Conservation (phyloP, 495 filamentous ascomycete species). For the Platismatia glauca region DNA sequence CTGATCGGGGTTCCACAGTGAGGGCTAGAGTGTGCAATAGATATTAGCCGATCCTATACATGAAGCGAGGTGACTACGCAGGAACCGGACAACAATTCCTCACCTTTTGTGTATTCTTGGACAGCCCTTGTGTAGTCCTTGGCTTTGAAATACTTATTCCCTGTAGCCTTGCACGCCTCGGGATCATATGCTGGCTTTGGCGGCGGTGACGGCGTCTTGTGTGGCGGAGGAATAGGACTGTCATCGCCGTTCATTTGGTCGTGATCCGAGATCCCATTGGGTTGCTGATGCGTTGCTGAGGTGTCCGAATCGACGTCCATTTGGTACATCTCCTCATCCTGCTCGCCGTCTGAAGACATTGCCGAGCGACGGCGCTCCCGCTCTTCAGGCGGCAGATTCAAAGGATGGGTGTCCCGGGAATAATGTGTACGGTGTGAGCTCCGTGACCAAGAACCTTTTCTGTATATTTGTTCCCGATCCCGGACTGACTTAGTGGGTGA, state of each 20-base stretch:
- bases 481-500: slow-evolving; percentile 19
- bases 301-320: slow-evolving; percentile 77
- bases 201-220: slow-evolving; percentile 47
- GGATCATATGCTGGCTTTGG: slow-evolving; percentile 55
- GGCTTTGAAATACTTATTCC: slow-evolving; percentile 94
- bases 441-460: slow-evolving; percentile 31
- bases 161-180: slow-evolving; percentile 80
- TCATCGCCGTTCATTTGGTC: slow-evolving; percentile 43
- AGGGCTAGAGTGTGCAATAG: slow-evolving; percentile 50
- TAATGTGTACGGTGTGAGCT: slow-evolving; percentile 22
- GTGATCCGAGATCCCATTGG: slow-evolving; percentile 39
- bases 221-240: slow-evolving; percentile 73
- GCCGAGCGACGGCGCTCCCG: slow-evolving; percentile 62
- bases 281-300: slow-evolving; percentile 25
- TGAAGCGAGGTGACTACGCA: neutral
- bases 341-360: slow-evolving; percentile 56
- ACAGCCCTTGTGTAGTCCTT: slow-evolving; percentile 78
- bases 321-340: slow-evolving; percentile 39
- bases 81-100: neutral
- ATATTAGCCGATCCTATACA: neutral
- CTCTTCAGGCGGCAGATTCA: slow-evolving; percentile 83
- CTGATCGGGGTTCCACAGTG: slow-evolving; percentile 63
- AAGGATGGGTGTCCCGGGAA: slow-evolving; percentile 59
- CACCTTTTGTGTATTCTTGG: slow-evolving; percentile 90
- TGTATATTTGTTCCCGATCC: slow-evolving; percentile 27